These are phyloP conservation scores for Fusarium sp. DNA, from an alignment of 2,329 filamentous ascomycete species.

Conservation along the genomic window DNA sequence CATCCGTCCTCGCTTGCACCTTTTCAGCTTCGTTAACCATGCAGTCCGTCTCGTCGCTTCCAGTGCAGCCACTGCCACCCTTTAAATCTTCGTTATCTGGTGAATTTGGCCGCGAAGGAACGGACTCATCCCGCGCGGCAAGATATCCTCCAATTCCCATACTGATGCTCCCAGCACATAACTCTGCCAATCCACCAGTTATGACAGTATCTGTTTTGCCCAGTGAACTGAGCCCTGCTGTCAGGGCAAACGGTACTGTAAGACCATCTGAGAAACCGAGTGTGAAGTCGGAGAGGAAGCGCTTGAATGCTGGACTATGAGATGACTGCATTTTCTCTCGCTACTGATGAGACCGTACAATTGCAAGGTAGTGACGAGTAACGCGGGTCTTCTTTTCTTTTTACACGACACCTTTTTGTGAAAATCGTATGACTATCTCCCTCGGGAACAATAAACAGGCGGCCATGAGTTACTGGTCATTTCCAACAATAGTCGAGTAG, in stretches of 20 bases:
- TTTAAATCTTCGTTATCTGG: constrained; percentile 33
- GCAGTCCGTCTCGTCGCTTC: no score
- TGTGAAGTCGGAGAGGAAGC: constrained; percentile 72
- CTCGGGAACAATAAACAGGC: no score
- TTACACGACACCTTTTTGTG: no score
- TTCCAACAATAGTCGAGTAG: no score
- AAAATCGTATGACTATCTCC: no score
- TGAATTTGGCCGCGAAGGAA: not conserved
- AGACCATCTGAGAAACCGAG: constrained; percentile 80
- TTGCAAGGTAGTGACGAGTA: no score
- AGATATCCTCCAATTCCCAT: constrained; percentile 80
- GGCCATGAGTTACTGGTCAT: no score
- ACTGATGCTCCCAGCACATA: constrained; percentile 77
- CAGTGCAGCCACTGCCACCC: no score
- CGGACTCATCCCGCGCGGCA: constrained; percentile 60
- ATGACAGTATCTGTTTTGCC: constrained; percentile 72
- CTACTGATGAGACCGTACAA: no score
- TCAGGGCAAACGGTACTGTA: constrained; percentile 80
- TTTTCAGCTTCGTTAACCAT: constrained; percentile 22
- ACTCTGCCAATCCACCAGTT: constrained; percentile 75
- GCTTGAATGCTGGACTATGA: constrained; percentile 48
- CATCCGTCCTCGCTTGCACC: constrained; percentile 14
- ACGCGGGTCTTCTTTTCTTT: no score
- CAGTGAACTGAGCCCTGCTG: constrained; percentile 72
- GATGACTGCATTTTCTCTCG: not conserved